Percentiles rank a stretch among this genome's conserved stretches.
These are phyloP conservation scores for Solanum virginianum DNA, from an alignment of 257 asterid genomes.

Conservation along the genomic window DNA sequence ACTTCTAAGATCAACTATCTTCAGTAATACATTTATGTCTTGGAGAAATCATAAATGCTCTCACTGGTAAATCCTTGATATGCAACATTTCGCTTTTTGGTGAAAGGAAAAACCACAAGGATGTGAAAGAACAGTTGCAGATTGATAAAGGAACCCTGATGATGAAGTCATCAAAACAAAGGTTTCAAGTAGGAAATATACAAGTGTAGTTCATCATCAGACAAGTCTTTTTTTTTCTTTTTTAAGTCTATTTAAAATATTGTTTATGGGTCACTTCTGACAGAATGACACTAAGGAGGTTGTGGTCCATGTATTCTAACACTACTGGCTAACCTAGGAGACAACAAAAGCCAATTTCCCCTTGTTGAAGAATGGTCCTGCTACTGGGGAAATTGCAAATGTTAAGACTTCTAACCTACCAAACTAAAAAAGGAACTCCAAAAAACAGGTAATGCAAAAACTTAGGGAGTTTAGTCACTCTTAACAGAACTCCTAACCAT, in stretches of 20 bases:
- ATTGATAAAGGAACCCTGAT: not conserved
- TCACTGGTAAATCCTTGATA: not conserved
- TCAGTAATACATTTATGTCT: not conserved
- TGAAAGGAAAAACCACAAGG: not conserved
- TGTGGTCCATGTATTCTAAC: not conserved
- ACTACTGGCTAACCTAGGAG: not conserved
- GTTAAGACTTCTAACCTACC: constrained; percentile 7
- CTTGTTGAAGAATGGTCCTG: not conserved
- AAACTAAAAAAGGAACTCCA: constrained; percentile 4
- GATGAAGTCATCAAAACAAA: not conserved
- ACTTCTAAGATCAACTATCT: not conserved
- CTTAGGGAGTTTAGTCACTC: not conserved
- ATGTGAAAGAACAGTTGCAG: not conserved
- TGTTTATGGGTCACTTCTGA: not conserved
- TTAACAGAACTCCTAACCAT: not conserved
- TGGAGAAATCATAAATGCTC: not conserved
- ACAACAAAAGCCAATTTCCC: not conserved
- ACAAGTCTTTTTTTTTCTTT: not conserved
- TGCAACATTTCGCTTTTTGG: not conserved
- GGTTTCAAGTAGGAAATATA: not conserved
- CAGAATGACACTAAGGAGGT: not conserved
- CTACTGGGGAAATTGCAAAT: not conserved
- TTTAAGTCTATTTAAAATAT: not conserved
- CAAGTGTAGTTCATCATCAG: not conserved
- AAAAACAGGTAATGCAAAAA: not conserved